These are phyloP conservation scores for Hypoxylon sp. DNA, from an alignment of 2,329 filamentous ascomycete species.

Conservation along the genomic window DNA sequence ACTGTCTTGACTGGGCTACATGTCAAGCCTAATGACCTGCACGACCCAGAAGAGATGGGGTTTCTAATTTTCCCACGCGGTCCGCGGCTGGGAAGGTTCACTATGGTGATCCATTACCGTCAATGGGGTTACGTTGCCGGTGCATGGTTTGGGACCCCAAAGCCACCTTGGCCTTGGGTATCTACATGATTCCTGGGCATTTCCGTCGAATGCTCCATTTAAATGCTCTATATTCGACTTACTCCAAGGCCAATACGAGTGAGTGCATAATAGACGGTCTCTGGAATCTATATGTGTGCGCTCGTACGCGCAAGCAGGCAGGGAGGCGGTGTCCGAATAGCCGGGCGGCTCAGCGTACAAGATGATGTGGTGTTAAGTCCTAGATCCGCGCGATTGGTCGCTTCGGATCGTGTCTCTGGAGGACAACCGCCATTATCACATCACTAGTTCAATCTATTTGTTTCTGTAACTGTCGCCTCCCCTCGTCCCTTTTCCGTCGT, in stretches of 20 bases:
- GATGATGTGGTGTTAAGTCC: conserved; percentile 37
- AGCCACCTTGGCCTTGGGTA: conserved; percentile 22
- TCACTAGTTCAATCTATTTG: conserved; percentile 22
- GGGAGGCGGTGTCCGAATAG: conserved; percentile 43
- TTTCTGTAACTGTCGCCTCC: conserved; percentile 17
- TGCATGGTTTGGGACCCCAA: conserved; percentile 41
- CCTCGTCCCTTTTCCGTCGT: conserved; percentile 30
- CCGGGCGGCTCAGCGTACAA: conserved; percentile 43
- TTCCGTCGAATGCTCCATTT: conserved; percentile 30
- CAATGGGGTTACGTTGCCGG: conserved; percentile 36
- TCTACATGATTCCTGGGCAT: conserved; percentile 28
- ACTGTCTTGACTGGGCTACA: conserved; percentile 33
- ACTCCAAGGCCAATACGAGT: conserved; percentile 13
- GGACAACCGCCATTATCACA: conserved; percentile 31
- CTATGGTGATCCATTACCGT: conserved; percentile 36
- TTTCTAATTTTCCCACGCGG: conserved; percentile 40
- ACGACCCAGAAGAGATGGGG: conserved; percentile 34
- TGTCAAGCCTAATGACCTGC: conserved; percentile 43
- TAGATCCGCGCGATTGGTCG: conserved; percentile 41
- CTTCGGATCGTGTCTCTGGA: conserved; percentile 45
- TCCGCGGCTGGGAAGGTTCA: conserved; percentile 40
- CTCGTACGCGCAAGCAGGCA: conserved; percentile 36
- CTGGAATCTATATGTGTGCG: conserved; percentile 22
- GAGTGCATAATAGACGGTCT: conserved; percentile 18
- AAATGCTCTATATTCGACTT: conserved; percentile 10